phyloP scores from a whole-genome alignment of 2,329 filamentous ascomycete species.

The Pestalotiopsis sp. region DNA sequence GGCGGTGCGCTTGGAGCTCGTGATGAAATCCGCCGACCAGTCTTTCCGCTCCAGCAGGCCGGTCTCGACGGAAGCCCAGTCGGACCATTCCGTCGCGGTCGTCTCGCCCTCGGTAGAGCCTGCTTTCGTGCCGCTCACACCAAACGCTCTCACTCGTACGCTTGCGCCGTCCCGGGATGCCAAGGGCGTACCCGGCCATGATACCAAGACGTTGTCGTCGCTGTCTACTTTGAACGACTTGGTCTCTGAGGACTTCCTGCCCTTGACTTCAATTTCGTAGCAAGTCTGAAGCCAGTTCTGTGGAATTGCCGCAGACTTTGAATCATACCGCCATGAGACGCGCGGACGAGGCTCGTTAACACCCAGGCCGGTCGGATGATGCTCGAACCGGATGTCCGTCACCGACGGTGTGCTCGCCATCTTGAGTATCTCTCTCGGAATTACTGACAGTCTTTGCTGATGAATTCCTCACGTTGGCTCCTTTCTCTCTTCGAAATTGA shows the following conservation, averaged over 20 bases:
- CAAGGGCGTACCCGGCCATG: constrained; percentile 9
- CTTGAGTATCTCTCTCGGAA: background rate
- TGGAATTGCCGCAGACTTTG: background rate
- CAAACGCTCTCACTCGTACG: constrained; percentile 2
- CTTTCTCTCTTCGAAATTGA: background rate
- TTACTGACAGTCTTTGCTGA: background rate
- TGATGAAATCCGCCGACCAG: constrained; percentile 7
- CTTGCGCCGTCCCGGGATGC: background rate
- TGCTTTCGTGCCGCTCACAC: background rate
- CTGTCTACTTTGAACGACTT: background rate
- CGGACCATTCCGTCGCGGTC: constrained; percentile 3
- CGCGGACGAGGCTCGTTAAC: background rate
- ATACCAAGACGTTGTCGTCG: background rate
- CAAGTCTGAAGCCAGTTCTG: background rate
- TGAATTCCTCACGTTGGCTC: background rate
- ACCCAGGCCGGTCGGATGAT: constrained; percentile 8
- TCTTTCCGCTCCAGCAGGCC: constrained; percentile 5
- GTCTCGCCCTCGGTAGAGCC: background rate
- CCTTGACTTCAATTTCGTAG: constrained; percentile 5
- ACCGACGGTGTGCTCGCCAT: background rate
- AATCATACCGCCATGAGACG: constrained; percentile 9
- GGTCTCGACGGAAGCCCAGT: constrained; percentile 5
- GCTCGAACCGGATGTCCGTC: constrained; percentile 11
- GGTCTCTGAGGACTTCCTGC: background rate
- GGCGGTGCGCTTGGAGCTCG: background rate